A percentile compares a stretch with the other conserved stretches of the same genome.
Evolutionary conservation across 441 rosid species (phyloP).

Genomic region (Hypseocharis bilobata): DNA sequence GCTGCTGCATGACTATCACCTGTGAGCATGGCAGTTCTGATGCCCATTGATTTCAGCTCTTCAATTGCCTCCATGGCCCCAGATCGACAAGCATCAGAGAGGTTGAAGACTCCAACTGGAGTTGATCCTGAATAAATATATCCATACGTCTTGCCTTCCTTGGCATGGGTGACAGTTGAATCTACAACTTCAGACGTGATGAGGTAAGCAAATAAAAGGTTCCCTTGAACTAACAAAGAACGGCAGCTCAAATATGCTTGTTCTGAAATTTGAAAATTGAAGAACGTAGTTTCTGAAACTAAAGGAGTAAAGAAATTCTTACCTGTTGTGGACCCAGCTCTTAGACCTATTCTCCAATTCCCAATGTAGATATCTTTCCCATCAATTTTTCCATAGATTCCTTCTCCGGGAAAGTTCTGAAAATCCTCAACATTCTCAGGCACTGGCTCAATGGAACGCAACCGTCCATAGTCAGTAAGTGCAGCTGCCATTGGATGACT

Average conservation of each 20-base stretch:
- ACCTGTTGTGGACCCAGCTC: conserved; percentile 63
- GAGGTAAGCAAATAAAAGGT: no score
- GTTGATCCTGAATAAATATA: conserved; percentile 40
- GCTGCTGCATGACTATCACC: conserved; percentile 72
- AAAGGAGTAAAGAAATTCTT: not conserved
- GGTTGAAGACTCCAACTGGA: conserved; percentile 46
- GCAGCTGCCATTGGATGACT: conserved; percentile 89
- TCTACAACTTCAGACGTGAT: no score
- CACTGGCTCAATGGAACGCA: conserved; percentile 46
- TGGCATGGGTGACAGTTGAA: conserved; percentile 15
- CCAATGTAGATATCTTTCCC: conserved; percentile 60
- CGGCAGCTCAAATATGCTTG: no score
- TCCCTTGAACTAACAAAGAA: no score
- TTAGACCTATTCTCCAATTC: conserved; percentile 47
- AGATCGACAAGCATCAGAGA: conserved; percentile 67
- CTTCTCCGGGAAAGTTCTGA: conserved; percentile 81
- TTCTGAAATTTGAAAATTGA: no score
- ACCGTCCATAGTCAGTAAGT: conserved; percentile 52
- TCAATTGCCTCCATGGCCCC: conserved; percentile 57
- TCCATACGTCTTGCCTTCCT: conserved; percentile 51
- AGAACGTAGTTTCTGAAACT: not conserved
- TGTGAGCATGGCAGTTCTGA: conserved; percentile 67
- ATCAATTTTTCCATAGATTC: conserved; percentile 61
- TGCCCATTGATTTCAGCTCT: conserved; percentile 44
- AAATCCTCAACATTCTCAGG: conserved; percentile 61